Conservation (phyloP, 257 asterid species). For the Thymus quinquecostatus region DNA sequence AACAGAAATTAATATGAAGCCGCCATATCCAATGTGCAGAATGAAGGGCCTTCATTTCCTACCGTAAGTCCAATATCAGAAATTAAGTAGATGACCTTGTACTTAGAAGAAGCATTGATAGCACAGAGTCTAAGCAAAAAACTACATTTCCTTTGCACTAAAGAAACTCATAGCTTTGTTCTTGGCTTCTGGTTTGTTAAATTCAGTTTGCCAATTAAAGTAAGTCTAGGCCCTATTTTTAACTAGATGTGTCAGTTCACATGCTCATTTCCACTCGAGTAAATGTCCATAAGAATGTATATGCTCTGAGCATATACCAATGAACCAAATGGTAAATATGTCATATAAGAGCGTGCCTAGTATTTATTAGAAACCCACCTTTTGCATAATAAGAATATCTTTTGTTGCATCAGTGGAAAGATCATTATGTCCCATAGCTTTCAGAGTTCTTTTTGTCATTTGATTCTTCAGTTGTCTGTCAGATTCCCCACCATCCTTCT, state of each 20-base stretch:
- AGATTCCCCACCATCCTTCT: conserved; percentile 44
- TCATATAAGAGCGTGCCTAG: neutral
- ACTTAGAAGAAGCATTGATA: neutral
- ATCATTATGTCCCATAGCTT: conserved; percentile 58
- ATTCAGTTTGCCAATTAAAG: neutral
- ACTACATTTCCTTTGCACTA: neutral
- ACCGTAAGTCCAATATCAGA: neutral
- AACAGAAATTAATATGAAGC: neutral
- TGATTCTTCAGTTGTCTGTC: conserved; percentile 37
- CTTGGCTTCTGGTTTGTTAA: neutral
- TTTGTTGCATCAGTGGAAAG: conserved; percentile 48
- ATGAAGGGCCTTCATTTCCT: neutral
- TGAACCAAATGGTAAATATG: conserved; percentile 10
- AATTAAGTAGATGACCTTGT: neutral
- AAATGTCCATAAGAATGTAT: neutral
- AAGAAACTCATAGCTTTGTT: neutral
- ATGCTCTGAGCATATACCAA: neutral
- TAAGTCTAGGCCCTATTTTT: neutral
- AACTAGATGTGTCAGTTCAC: conserved; percentile 4
- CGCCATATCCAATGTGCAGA: conserved; percentile 4
- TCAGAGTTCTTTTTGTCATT: conserved; percentile 51
- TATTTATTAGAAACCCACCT: conserved; percentile 44
- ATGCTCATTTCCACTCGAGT: neutral
- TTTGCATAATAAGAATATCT: conserved; percentile 68
- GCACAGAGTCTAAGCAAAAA: neutral